Conservation (phyloP, 805 yeast species). For the Hagleromyces aurorensis region DNA sequence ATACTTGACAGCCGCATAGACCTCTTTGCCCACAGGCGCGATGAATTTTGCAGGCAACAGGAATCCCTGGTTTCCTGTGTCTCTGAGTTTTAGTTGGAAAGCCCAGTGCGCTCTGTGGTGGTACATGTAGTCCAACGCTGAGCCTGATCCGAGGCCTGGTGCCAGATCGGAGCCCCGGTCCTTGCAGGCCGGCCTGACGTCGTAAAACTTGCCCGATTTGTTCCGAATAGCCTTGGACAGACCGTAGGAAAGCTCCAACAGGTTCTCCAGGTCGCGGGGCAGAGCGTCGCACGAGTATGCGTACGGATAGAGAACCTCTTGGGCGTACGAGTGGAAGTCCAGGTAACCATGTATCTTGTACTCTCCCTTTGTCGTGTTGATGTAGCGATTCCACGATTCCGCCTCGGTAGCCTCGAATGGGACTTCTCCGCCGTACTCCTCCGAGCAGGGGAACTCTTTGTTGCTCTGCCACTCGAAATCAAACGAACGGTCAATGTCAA, state of each 20-base stretch:
- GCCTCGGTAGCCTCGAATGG: slow-evolving; percentile 65
- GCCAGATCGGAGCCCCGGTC: slow-evolving; percentile 67
- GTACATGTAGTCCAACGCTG: slow-evolving; percentile 77
- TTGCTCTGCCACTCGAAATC: slow-evolving; percentile 63
- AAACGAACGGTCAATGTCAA: slow-evolving; percentile 81
- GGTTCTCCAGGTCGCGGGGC: slow-evolving; percentile 76
- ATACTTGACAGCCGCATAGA: slow-evolving; percentile 57
- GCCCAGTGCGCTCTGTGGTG: slow-evolving; percentile 80
- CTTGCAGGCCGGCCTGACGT: slow-evolving; percentile 69
- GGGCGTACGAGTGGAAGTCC: slow-evolving; percentile 81
- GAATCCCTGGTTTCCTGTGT: slow-evolving; percentile 77
- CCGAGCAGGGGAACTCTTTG: slow-evolving; percentile 68
- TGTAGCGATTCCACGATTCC: slow-evolving; percentile 38
- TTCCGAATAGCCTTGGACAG: slow-evolving; percentile 64
- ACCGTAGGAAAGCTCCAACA: slow-evolving; percentile 76
- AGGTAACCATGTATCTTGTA: slow-evolving; percentile 67
- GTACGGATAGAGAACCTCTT: slow-evolving; percentile 75
- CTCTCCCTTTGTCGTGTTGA: slow-evolving; percentile 35
- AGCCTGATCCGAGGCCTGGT: slow-evolving; percentile 73
- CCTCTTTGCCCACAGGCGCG: slow-evolving; percentile 69
- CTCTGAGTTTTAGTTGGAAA: slow-evolving; percentile 72
- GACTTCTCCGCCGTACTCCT: slow-evolving; percentile 69
- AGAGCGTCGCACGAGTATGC: slow-evolving; percentile 66
- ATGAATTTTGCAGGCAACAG: slow-evolving; percentile 64
- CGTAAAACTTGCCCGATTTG: slow-evolving; percentile 54